Evolutionary conservation across 2,329 filamentous ascomycete genomes (phyloP), one percentile per base, ranked within the genome.

Genomic region (Alternaria dauci): DNA sequence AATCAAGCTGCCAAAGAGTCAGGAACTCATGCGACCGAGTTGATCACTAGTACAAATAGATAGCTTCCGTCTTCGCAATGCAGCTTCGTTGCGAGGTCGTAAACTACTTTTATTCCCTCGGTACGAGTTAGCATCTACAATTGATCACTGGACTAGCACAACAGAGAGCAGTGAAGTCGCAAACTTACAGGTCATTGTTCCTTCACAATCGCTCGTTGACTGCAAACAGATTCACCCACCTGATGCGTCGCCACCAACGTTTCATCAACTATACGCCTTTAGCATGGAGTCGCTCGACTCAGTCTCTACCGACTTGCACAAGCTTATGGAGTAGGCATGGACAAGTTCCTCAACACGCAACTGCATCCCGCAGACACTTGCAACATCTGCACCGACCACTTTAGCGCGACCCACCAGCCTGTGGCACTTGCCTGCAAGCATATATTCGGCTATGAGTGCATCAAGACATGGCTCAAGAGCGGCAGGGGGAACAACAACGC

Each of bases 391-490:
- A 72, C 64, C 8, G 71, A 75, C 12, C 46, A 59, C 12, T 76
- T 75, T 51, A 67, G 67, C 34, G 58, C 59, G 1, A 55, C 55
- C 2, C 72, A 76, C 23, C 62, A 67, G 16, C 75, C 74, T 2
- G 73, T 76, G n/a, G 63, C 71, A 2, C 65, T 77, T 8, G 63
- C 65, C 11, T 77, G 75, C 58, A 66, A 67, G 34, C 75, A 77
- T 32, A 73, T 76, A 16, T 75, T 77, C 52, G 74, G 74, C 9
- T 61, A 75, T 38, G 43, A 55, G 8, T 77, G 75, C 56, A 73
- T 77, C 32, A 61, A 58, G 34, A 68, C 51, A 39, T 77, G 75
- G 75, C 48, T 76, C 1, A 64, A 63, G 30, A 52, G 58, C 20
- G 71, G 71, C 2, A 64, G 62, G 28, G 69, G 69, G 3, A 72